Evolutionary conservation across 2,329 filamentous ascomycete genomes (phyloP), one percentile per base, ranked within the genome.

Genomic region (Fusarium dlaminii): DNA sequence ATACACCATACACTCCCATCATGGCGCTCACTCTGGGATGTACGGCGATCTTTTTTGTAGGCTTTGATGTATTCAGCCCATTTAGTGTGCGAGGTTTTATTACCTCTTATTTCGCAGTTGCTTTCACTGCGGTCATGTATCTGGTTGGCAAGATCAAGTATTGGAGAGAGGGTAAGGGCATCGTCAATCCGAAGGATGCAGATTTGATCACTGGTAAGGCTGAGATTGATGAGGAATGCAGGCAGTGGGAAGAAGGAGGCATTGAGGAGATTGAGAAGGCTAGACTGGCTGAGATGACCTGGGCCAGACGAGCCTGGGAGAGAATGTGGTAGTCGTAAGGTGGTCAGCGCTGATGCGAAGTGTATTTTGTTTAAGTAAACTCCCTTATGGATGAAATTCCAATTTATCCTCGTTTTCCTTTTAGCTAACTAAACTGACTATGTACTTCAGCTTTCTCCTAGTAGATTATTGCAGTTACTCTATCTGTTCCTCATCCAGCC

Each of bases 211-310:
- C 87, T 37, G 91, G 91, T 68, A 83, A 93, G 64, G 88, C 88
- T 7, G 91, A 93, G 80, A 89, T 92, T 70, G 91, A 92, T 61
- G 88, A 89, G 71, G 83, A 85, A 77, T 84, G 83, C 70, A 72
- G 79, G 20, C 77, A 82, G 39, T 85, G 83, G 83, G 83, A 85
- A 61, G 82, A 85, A 70, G 83, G 83, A 6, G 83, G 83, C 9
- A 81, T 87, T 42, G 83, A 86, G 67, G 84, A 85, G 76, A 84
- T 85, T 68, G 83, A 84, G 77, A 76, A 78, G 71, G 70, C 74
- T 32, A 76, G 78, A 46, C 73, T 85, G n/a, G 79, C 79, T 3
- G 68, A 78, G 40, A 83, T 84, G 83, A 65, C 74, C 13, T 77
- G 82, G 57, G 72, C 68, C 46, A 77, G 72, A 27, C 80, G 83